These are phyloP conservation scores for Erigeron philadelphicus DNA, from an alignment of 140 eudicot genomes.

Conservation along the genomic window DNA sequence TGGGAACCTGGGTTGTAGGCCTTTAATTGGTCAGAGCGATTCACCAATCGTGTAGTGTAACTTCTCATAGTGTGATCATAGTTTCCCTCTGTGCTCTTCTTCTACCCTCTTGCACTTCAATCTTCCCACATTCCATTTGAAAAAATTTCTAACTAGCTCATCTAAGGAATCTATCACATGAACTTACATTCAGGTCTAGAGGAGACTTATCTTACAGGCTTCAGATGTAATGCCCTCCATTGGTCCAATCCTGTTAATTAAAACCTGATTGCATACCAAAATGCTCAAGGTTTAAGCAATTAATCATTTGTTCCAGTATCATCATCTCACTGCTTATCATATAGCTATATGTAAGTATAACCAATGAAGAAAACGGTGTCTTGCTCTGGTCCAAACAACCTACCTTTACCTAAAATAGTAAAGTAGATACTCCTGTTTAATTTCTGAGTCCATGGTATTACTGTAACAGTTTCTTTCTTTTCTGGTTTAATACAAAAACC, in stretches of 20 bases:
- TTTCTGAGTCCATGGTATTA: neutral
- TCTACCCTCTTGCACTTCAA: neutral
- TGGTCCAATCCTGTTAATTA: neutral
- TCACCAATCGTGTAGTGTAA: neutral
- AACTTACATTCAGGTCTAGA: neutral
- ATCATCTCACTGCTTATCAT: slow-evolving; percentile 1
- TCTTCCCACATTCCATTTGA: neutral
- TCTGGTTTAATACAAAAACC: neutral
- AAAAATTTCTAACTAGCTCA: neutral
- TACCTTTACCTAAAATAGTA: neutral
- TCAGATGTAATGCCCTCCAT: neutral
- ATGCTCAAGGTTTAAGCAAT: neutral
- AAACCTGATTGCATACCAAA: neutral
- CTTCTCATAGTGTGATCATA: neutral
- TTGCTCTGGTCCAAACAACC: neutral
- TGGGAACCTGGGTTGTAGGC: neutral
- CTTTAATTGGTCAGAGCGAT: neutral
- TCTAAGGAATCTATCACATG: neutral
- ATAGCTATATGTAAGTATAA: neutral
- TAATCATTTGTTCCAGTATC: slow-evolving; percentile 2
- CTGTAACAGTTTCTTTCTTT: neutral
- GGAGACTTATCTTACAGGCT: neutral
- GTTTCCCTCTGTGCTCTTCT: neutral
- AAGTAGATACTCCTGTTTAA: neutral
- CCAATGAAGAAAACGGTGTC: neutral